Conservation (phyloP, 768 basidiomycete species). For the Collybia mongolica region DNA sequence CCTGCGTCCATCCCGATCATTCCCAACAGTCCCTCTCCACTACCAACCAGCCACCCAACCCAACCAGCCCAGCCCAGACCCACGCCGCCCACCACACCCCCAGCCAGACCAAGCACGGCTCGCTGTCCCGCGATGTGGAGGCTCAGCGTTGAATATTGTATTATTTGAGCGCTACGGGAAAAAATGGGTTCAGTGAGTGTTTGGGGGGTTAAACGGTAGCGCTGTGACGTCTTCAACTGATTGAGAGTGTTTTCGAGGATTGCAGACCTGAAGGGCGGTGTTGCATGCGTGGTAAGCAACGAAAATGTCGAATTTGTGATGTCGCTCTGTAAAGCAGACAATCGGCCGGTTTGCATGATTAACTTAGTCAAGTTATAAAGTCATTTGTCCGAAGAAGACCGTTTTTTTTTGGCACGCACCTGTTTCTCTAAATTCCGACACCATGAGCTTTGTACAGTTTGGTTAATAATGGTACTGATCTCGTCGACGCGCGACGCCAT, state of each 20-base stretch:
- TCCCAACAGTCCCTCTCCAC: constrained; percentile 36
- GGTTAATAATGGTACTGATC: constrained; percentile 33
- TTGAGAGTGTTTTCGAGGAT: constrained; percentile 58
- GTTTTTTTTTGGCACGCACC: constrained; percentile 25
- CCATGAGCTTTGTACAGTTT: constrained; percentile 38
- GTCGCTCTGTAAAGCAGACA: constrained; percentile 45
- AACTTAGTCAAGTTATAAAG: constrained; percentile 38
- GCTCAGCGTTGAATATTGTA: constrained; percentile 50
- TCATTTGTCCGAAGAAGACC: background rate
- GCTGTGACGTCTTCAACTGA: constrained; percentile 48
- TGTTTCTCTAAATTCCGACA: constrained; percentile 49
- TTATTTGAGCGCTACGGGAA: constrained; percentile 51
- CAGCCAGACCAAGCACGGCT: constrained; percentile 48
- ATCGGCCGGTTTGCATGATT: constrained; percentile 60
- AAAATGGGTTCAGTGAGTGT: constrained; percentile 52
- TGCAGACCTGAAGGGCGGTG: constrained; percentile 45
- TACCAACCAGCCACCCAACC: constrained; percentile 45
- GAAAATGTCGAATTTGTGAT: constrained; percentile 38
- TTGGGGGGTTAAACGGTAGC: constrained; percentile 40
- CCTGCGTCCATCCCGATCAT: constrained; percentile 46
- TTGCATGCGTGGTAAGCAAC: constrained; percentile 37
- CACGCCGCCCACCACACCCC: constrained; percentile 46
- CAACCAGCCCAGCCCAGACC: constrained; percentile 63
- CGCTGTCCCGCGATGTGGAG: constrained; percentile 68
- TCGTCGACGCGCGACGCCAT: constrained; percentile 47